Evolutionary conservation across 1,139 yeast species (phyloP).

Genomic region (Schizosaccharomyces versatilis): DNA sequence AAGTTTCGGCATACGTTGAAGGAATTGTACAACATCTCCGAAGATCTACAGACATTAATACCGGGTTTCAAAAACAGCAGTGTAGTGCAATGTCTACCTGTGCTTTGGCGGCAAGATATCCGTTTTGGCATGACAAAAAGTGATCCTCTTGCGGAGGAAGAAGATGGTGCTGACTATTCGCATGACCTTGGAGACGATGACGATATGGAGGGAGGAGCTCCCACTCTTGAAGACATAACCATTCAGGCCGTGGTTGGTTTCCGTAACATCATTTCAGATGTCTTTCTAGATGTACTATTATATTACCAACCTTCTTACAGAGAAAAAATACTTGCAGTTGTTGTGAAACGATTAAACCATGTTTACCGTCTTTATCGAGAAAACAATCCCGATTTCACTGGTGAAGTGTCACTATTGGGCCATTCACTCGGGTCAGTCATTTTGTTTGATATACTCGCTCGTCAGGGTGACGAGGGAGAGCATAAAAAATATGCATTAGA

Average conservation of each 20-base stretch:
- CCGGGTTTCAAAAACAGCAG: conserved; percentile 4
- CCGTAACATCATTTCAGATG: conserved; percentile 62
- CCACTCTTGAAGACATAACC: conserved; percentile 49
- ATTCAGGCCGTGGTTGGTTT: conserved; percentile 58
- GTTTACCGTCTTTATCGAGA: conserved; percentile 35
- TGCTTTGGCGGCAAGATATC: conserved; percentile 16
- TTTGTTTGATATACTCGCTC: conserved; percentile 48
- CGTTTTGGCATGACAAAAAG: conserved; percentile 15
- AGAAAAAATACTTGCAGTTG: conserved; percentile 39
- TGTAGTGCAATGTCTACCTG: conserved; percentile 14
- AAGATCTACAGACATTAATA: conserved; percentile 15
- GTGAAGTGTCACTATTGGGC: conserved; percentile 62
- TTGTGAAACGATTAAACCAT: conserved; percentile 38
- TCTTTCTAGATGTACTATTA: conserved; percentile 54
- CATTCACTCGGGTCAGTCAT: conserved; percentile 85
- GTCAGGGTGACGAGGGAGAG: conserved; percentile 25
- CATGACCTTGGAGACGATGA: conserved; percentile 5
- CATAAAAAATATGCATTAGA: conserved; percentile 19
- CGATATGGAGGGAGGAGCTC: conserved; percentile 23
- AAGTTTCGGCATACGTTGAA: conserved; percentile 29
- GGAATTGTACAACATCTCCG: conserved; percentile 13
- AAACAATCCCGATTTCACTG: conserved; percentile 49
- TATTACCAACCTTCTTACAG: conserved; percentile 64
- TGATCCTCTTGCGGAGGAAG: conserved; percentile 9
- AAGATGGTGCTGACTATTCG: conserved; percentile 7